These are phyloP conservation scores for Thielaviopsis populi DNA, from an alignment of 2,329 filamentous ascomycete genomes.

Conservation along the genomic window DNA sequence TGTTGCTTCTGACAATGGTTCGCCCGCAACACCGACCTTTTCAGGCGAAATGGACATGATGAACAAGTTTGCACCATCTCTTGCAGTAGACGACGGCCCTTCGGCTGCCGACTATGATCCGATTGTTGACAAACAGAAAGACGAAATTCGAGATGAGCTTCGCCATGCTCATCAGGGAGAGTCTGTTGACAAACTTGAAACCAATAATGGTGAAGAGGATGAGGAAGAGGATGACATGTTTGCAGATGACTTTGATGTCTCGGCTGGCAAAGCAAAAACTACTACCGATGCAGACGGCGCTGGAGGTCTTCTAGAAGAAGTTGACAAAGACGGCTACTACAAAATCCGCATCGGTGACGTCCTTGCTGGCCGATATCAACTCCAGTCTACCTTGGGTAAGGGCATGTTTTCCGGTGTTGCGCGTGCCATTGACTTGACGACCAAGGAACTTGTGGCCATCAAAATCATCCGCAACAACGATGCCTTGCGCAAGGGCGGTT, in stretches of 20 bases:
- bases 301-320: slow-evolving; percentile 75
- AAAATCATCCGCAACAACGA: slow-evolving; percentile 98
- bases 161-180: slow-evolving; percentile 28
- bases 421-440: slow-evolving; percentile 63
- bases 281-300: slow-evolving; percentile 26
- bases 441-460: slow-evolving; percentile 69
- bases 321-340: slow-evolving; percentile 92
- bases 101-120: slow-evolving; percentile 93
- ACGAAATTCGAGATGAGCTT: slow-evolving; percentile 54
- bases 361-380: slow-evolving; percentile 74
- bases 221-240: slow-evolving; percentile 79
- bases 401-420: slow-evolving; percentile 98
- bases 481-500: slow-evolving; percentile 75
- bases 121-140: slow-evolving; percentile 74
- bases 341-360: slow-evolving; percentile 86
- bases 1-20: slow-evolving; percentile 24
- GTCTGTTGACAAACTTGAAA: slow-evolving; percentile 14
- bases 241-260: slow-evolving; percentile 58
- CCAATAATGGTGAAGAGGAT: slow-evolving; percentile 42
- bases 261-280: slow-evolving; percentile 21
- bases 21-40: slow-evolving; percentile 7
- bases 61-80: slow-evolving; percentile 1
- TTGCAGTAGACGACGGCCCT: slow-evolving; percentile 46
- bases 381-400: slow-evolving; percentile 74
- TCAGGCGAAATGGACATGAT: slow-evolving; percentile 11